Conservation (phyloP, 352 stramenopile species). For the Phytophthora niederhauseri region DNA sequence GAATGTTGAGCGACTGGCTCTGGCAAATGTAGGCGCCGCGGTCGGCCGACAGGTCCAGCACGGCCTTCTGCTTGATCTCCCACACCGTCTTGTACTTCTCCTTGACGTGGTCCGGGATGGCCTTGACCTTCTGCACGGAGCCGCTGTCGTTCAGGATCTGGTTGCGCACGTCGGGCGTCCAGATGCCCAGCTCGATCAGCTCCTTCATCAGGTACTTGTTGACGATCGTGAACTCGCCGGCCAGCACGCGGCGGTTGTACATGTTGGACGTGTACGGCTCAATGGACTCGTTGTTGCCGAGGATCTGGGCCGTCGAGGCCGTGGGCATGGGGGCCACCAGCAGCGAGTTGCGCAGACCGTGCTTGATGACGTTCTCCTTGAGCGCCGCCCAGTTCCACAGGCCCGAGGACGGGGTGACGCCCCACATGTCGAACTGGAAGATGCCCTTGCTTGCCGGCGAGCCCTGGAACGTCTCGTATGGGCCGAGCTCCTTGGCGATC, state of each 20-base stretch:
- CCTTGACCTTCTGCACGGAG: slow-evolving; percentile 94
- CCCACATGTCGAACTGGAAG: slow-evolving; percentile 99
- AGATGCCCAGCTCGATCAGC: slow-evolving; percentile 96
- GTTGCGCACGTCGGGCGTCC: slow-evolving; percentile 98
- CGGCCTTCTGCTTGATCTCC: slow-evolving; percentile 98
- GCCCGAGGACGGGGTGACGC: slow-evolving; percentile 90
- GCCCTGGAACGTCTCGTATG: slow-evolving; percentile 97
- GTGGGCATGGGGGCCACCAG: slow-evolving; percentile 99
- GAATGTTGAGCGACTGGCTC: slow-evolving; percentile 97
- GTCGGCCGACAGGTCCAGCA: slow-evolving; percentile 98
- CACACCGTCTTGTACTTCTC: slow-evolving; percentile 99
- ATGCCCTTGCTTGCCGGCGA: slow-evolving; percentile 97
- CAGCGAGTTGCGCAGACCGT: slow-evolving; percentile 99
- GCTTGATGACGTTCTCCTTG: slow-evolving; percentile 93
- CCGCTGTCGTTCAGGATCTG: slow-evolving; percentile 98
- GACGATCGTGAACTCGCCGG: slow-evolving; percentile 99
- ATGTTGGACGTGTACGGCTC: slow-evolving; percentile 99
- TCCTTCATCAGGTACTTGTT: slow-evolving; percentile 99
- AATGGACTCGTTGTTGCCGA: slow-evolving; percentile 99
- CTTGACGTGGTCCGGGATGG: slow-evolving; percentile 83
- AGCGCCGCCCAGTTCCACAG: slow-evolving; percentile 97
- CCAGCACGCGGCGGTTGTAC: slow-evolving; percentile 98
- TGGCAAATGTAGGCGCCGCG: slow-evolving; percentile 99
- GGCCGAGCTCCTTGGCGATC: slow-evolving; percentile 92
- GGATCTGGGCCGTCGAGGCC: slow-evolving; percentile 98